phyloP scores from a whole-genome alignment of 306 rosid genomes.

The Inga oerstediana region DNA sequence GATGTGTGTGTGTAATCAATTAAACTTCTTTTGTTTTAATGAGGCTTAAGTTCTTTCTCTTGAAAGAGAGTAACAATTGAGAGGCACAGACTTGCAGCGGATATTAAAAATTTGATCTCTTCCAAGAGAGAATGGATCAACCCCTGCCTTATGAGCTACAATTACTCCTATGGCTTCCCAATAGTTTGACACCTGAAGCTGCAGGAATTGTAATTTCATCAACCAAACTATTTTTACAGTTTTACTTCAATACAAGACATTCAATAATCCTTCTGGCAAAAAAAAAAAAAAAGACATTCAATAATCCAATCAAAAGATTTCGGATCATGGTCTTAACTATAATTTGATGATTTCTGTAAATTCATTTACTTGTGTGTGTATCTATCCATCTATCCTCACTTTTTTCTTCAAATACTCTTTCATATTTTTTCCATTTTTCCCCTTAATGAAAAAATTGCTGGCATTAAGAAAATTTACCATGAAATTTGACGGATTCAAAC shows the following conservation, averaged over 20 bases:
- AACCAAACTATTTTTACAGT: conserved; percentile 17
- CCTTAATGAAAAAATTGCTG: neutral
- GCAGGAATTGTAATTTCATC: conserved; percentile 44
- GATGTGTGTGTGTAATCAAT: neutral
- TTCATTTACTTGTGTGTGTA: neutral
- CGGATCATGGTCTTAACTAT: neutral
- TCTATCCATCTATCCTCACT: neutral
- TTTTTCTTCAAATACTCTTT: neutral
- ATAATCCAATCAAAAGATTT: neutral
- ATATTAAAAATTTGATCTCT: conserved; percentile 64
- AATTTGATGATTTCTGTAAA: neutral
- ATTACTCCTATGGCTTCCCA: conserved; percentile 95
- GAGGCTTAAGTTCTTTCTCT: conserved; percentile 34
- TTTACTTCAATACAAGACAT: conserved; percentile 5
- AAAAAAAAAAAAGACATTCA: too few species aligned
- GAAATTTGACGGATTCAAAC: neutral
- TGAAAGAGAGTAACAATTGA: conserved; percentile 55
- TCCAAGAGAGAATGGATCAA: conserved; percentile 58
- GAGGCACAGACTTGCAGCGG: conserved; percentile 34
- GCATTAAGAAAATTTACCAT: neutral
- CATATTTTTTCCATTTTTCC: neutral
- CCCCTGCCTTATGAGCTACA: conserved; percentile 94
- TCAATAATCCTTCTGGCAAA: too few species aligned
- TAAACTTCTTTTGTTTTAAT: conserved; percentile 7
- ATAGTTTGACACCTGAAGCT: conserved; percentile 87